These are phyloP conservation scores for Besnoitia besnoiti DNA, from an alignment of 169 alveolate species.

Conservation along the genomic window DNA sequence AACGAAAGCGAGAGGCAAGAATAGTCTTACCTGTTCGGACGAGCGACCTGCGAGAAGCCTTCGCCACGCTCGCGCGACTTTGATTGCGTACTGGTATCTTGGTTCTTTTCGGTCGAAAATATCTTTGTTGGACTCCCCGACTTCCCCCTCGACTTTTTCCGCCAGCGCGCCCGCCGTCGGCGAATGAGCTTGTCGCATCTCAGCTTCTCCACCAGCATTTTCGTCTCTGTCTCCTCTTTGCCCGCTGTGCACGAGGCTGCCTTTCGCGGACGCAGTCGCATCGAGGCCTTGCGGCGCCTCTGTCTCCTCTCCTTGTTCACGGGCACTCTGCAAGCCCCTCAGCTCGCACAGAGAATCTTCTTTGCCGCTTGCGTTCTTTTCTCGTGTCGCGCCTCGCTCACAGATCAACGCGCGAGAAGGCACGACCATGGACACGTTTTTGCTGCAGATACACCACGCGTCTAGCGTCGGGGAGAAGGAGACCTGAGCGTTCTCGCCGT, in stretches of 20 bases:
- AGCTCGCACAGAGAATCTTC: neutral
- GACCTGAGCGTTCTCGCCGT: constrained; percentile 64
- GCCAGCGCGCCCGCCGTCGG: neutral
- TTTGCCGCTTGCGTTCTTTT: too few relatives aligned
- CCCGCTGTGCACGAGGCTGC: neutral
- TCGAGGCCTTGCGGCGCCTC: neutral
- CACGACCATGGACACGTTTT: constrained; percentile 52
- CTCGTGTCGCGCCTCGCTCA: too few relatives aligned
- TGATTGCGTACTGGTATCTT: neutral
- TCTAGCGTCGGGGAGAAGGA: constrained; percentile 49
- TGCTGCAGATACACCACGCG: constrained; percentile 67
- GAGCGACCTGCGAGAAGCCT: neutral
- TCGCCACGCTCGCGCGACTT: neutral
- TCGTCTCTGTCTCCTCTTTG: neutral
- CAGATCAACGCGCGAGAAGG: constrained; percentile 48
- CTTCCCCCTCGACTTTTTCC: neutral
- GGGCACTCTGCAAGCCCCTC: neutral
- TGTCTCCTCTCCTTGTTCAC: neutral
- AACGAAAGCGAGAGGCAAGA: neutral
- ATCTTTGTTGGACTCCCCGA: neutral
- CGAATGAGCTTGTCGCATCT: too few relatives aligned
- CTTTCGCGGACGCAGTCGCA: too few relatives aligned
- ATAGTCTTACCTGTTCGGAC: neutral
- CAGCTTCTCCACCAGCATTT: too few relatives aligned
- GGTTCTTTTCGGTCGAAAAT: neutral